Percentiles rank a stretch among this genome's conserved stretches.
Evolutionary conservation across 176 grass and related monocot species (phyloP).

Genomic region (Lolium perenne): DNA sequence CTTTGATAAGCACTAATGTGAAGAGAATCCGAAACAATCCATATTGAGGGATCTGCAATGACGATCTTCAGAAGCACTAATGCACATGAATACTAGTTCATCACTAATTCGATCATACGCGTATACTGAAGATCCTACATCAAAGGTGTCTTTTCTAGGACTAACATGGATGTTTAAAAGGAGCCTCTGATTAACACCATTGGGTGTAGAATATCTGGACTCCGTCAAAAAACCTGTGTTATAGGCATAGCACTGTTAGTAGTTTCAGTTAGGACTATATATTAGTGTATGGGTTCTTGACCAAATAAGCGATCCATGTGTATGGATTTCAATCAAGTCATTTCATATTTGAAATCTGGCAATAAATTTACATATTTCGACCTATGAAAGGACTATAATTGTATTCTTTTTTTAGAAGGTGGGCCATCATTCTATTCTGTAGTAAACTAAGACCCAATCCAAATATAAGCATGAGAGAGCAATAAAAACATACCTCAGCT

Average conservation of each 20-base stretch:
- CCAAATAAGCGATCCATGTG: background rate
- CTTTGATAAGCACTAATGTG: background rate
- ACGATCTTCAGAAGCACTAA: background rate
- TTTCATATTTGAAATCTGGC: background rate
- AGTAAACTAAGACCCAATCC: background rate
- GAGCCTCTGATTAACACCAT: background rate
- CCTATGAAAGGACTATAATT: background rate
- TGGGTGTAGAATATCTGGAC: background rate
- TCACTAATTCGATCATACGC: background rate
- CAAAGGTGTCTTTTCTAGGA: background rate
- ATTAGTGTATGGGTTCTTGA: background rate
- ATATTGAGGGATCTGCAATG: background rate
- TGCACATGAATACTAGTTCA: background rate
- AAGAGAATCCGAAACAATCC: background rate
- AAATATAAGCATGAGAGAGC: background rate
- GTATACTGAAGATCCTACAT: background rate
- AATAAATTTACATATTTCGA: background rate
- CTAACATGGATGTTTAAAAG: background rate
- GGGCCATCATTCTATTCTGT: background rate
- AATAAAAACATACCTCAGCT: conserved; percentile 42
- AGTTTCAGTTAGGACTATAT: background rate
- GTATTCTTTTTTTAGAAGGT: background rate
- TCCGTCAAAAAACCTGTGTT: background rate
- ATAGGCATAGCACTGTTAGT: background rate
- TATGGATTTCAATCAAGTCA: background rate